Percentiles rank a stretch among this genome's conserved stretches.
These are phyloP conservation scores for Stenogyne calaminthoides DNA, from an alignment of 305 asterid genomes.

Conservation along the genomic window DNA sequence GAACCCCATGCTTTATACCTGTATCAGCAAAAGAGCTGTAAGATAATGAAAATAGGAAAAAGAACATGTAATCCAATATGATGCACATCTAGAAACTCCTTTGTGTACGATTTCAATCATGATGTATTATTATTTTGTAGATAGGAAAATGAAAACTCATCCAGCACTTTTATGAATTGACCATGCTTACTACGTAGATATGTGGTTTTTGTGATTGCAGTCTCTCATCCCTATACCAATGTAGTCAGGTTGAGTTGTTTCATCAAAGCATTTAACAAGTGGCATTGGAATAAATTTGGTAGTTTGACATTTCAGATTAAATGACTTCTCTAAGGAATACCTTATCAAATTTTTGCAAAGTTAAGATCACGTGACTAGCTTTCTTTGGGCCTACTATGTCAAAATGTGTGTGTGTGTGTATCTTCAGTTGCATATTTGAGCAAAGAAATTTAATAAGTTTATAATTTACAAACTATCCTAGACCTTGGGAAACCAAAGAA, in stretches of 20 bases:
- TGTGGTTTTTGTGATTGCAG: neutral
- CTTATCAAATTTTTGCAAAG: neutral
- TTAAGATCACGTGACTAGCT: neutral
- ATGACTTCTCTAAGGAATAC: neutral
- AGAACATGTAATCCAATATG: neutral
- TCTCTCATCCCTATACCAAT: neutral
- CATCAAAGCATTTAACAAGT: neutral
- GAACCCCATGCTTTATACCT: slow-evolving; percentile 97
- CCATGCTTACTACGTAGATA: neutral
- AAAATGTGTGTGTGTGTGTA: neutral
- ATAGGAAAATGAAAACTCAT: neutral
- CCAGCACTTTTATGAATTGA: neutral
- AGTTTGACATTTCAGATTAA: neutral
- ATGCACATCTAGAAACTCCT: slow-evolving; percentile 1
- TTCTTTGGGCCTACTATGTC: slow-evolving; percentile 1
- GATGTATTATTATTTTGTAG: neutral
- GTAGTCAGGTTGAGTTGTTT: slow-evolving; percentile 1
- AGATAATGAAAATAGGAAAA: slow-evolving; percentile 11
- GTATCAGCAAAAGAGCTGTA: slow-evolving; percentile 34
- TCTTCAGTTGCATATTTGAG: neutral
- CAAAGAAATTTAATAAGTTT: slow-evolving; percentile 11
- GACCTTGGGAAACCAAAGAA: neutral
- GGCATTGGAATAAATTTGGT: neutral
- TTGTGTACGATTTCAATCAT: neutral
- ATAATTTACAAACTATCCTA: neutral